Evolutionary conservation across 2,329 filamentous ascomycete species (phyloP).

Genomic region (Periconia macrospinosa): DNA sequence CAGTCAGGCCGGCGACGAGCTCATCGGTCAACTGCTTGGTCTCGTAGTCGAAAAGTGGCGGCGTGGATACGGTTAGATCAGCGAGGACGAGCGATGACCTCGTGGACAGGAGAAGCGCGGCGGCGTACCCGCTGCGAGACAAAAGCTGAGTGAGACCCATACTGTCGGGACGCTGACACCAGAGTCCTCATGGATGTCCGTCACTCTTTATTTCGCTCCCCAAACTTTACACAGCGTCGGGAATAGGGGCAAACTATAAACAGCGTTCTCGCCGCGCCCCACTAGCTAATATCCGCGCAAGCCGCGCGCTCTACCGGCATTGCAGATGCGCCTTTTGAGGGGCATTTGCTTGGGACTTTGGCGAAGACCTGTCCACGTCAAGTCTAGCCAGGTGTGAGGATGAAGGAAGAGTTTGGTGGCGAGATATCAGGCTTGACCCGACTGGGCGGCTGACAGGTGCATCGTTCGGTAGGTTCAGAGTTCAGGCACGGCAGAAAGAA

Average conservation of each 20-base stretch:
- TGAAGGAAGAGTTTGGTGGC: not conserved
- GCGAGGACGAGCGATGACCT: not conserved
- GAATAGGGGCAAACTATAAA: not conserved
- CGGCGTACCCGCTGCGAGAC: not conserved
- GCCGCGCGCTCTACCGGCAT: not conserved
- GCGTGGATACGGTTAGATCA: not conserved
- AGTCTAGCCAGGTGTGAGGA: not conserved
- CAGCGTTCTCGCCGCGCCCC: not conserved
- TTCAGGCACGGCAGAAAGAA: too few species aligned
- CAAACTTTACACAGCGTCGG: not conserved
- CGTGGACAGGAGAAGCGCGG: not conserved
- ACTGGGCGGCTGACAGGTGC: not conserved
- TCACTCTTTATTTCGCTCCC: slow-evolving; percentile 1
- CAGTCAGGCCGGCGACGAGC: slow-evolving; percentile 1
- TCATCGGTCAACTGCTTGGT: slow-evolving; percentile 11
- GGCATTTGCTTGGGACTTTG: not conserved
- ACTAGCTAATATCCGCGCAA: not conserved
- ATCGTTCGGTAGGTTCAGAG: not conserved
- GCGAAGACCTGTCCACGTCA: not conserved
- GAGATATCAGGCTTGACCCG: not conserved
- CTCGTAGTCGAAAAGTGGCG: slow-evolving; percentile 10
- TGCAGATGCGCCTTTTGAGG: not conserved
- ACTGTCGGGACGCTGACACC: not conserved
- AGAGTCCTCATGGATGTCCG: not conserved
- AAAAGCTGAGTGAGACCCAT: not conserved